Evolutionary conservation across 2,329 filamentous ascomycete species (phyloP).

Genomic region (Ceratocystis harringtonii): DNA sequence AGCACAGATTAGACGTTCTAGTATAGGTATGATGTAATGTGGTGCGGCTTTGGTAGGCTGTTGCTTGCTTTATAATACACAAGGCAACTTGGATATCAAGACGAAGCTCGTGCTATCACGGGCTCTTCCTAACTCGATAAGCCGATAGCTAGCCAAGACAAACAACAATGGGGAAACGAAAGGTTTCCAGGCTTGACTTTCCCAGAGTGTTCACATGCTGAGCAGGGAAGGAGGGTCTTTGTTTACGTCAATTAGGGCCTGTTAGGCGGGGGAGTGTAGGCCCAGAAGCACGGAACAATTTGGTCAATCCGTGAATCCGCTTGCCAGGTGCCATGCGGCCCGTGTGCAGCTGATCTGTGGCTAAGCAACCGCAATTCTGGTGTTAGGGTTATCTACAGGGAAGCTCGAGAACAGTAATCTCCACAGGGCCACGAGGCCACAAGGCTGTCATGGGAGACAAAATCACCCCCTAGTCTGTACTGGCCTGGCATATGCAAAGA

Average conservation of each 20-base stretch:
- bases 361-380: background rate
- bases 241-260: background rate
- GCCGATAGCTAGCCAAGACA: background rate
- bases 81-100: background rate
- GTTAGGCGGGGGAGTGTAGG: background rate
- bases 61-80: background rate
- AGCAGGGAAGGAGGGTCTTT: background rate
- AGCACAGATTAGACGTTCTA: background rate
- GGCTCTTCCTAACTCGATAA: background rate
- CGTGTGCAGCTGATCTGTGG: background rate
- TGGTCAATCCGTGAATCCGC: background rate
- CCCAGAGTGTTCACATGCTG: background rate
- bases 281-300: background rate
- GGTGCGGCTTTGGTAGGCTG: background rate
- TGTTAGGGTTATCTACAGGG: background rate
- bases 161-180: background rate
- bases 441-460: background rate
- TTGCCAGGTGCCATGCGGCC: background rate
- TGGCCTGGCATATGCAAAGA: background rate
- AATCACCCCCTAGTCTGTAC: background rate
- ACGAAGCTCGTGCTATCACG: background rate
- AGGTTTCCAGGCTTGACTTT: background rate
- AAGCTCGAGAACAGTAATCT: background rate
- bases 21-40: background rate
- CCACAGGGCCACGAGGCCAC: background rate